These are phyloP conservation scores for Penicillium dipodomyicola DNA, from an alignment of 495 filamentous ascomycete genomes.

Conservation along the genomic window DNA sequence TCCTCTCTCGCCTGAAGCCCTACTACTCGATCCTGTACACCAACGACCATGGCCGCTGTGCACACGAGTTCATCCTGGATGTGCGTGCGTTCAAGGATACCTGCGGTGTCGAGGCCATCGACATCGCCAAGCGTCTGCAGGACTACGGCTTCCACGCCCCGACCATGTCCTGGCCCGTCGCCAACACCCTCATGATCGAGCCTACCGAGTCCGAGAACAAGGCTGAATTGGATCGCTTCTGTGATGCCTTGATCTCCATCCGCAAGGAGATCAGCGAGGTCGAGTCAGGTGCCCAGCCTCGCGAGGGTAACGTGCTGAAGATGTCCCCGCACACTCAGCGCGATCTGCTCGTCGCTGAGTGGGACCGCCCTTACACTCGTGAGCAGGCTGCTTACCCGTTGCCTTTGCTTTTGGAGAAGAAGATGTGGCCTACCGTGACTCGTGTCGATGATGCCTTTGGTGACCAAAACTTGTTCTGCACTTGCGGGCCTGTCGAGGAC, in stretches of 20 bases:
- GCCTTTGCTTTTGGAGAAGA: conserved; percentile 86
- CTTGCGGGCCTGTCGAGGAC: conserved; percentile 76
- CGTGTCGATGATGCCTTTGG: conserved; percentile 91
- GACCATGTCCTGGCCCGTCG: conserved; percentile 97
- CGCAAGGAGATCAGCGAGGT: conserved; percentile 81
- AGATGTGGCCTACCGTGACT: conserved; percentile 94
- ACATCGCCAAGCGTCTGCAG: conserved; percentile 95
- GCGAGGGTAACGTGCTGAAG: conserved; percentile 86
- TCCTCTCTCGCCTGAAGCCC: conserved; percentile 83
- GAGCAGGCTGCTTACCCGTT: conserved; percentile 89
- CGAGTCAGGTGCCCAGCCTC: conserved; percentile 75
- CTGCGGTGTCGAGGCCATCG: conserved; percentile 87
- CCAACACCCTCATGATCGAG: conserved; percentile 98
- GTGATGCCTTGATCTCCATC: conserved; percentile 87
- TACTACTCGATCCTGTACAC: conserved; percentile 94
- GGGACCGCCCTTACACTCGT: conserved; percentile 75
- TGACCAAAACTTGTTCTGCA: conserved; percentile 93
- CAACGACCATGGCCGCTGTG: conserved; percentile 82
- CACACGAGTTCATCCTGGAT: conserved; percentile 98
- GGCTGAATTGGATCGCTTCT: conserved; percentile 92
- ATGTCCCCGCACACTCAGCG: conserved; percentile 85
- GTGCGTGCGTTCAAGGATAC: conserved; percentile 81
- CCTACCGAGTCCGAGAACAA: conserved; percentile 94
- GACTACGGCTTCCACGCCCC: conserved; percentile 99
- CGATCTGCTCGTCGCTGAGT: conserved; percentile 68